Conservation (phyloP, 169 alveolate genomes). For the Plasmodium relictum region DNA sequence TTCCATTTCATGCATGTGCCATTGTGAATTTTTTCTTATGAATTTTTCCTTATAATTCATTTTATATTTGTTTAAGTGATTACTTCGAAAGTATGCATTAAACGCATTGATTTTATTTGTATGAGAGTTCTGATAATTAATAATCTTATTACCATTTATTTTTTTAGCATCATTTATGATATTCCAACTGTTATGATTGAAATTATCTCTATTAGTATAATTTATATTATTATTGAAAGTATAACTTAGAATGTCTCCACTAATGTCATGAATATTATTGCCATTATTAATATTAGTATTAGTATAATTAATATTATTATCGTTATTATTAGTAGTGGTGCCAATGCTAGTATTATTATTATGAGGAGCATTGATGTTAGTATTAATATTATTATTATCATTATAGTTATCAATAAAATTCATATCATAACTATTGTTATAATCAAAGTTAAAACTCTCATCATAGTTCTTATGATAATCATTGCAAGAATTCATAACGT, state of each 20-base stretch:
- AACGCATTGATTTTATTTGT: background rate
- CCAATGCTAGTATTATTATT: background rate
- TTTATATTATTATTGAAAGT: too few relatives aligned
- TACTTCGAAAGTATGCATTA: background rate
- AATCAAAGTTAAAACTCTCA: background rate
- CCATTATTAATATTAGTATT: too few relatives aligned
- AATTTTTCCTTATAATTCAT: conserved; percentile 6
- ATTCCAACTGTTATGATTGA: background rate
- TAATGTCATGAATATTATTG: too few relatives aligned
- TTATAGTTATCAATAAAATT: background rate
- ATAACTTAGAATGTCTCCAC: too few relatives aligned
- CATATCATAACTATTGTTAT: background rate
- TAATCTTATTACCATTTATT: background rate
- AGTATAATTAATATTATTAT: too few relatives aligned
- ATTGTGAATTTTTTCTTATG: background rate
- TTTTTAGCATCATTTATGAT: background rate
- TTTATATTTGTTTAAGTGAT: background rate
- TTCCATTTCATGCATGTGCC: background rate
- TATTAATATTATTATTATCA: too few relatives aligned
- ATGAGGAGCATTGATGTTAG: too few relatives aligned
- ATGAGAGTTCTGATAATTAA: background rate
- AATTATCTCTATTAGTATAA: background rate
- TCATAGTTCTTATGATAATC: background rate
- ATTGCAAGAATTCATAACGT: too few relatives aligned
- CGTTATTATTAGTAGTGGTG: too few relatives aligned